phyloP scores from a whole-genome alignment of 2,329 filamentous ascomycete species.

The Pseudopyricularia cyperi region DNA sequence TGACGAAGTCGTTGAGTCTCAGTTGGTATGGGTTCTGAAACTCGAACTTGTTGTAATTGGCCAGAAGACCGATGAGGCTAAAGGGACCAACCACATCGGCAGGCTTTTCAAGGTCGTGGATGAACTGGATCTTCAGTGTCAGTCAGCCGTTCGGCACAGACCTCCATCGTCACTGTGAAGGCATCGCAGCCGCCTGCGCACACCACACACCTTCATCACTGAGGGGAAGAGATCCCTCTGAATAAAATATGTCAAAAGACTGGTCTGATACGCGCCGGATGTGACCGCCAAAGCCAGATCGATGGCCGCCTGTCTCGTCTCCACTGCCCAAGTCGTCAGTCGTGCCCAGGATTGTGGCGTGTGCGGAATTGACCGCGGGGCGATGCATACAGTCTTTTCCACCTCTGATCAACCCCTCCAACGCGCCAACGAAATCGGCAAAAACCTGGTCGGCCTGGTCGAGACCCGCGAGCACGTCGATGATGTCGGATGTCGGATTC shows the following conservation, averaged over 20 bases:
- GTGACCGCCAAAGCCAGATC: conserved; percentile 71
- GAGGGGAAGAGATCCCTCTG: conserved; percentile 89
- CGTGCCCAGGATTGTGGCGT: background rate
- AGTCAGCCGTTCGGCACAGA: background rate
- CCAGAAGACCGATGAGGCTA: conserved; percentile 69
- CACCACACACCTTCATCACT: conserved; percentile 68
- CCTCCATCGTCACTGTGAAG: background rate
- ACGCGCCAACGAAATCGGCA: conserved; percentile 70
- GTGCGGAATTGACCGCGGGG: background rate
- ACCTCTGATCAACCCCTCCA: conserved; percentile 74
- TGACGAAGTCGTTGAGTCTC: conserved; percentile 88
- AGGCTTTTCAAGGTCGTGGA: conserved; percentile 62
- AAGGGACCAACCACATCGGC: conserved; percentile 60
- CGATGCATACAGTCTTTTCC: conserved; percentile 50
- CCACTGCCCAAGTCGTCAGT: conserved; percentile 32
- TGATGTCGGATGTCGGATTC: conserved; percentile 90
- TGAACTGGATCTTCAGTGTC: conserved; percentile 33
- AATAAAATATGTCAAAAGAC: conserved; percentile 85
- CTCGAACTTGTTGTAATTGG: conserved; percentile 99
- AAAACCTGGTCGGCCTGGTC: conserved; percentile 80
- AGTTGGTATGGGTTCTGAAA: conserved; percentile 93
- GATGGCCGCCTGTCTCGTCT: conserved; percentile 67
- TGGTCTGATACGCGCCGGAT: conserved; percentile 91
- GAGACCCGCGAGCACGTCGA: conserved; percentile 76
- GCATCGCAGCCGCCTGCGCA: background rate